Base-by-base conservation (phyloP, 2,329 filamentous ascomycete genomes). In the Rhinocladiella similis region DNA sequence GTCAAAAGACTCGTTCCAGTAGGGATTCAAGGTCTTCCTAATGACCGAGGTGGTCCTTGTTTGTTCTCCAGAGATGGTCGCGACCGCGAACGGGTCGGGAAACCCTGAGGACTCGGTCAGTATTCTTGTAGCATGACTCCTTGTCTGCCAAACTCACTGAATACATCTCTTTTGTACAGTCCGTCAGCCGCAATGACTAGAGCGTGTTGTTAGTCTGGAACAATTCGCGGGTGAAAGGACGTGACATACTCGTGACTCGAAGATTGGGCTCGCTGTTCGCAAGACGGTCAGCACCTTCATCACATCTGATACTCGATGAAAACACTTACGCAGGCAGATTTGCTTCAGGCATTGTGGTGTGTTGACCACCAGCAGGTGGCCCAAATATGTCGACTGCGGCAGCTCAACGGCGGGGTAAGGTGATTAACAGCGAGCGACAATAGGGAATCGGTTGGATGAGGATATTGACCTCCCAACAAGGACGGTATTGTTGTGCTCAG, bases 1-100 rank as follows among this genome's bases (percentile, higher is more conserved):
- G 75, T 99, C 94, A 78, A 99, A 99, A 71, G 86, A 91, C 79
- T 99, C 94, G 75, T 99, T 99, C 94, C 94, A 99, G 74, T 99
- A 99, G n/a, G 94, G 94, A 74, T 97, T 97, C 74, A 99, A 79
- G 10, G 94, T 97, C 77, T 94, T 89, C 77, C 97, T 97, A 74
- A 94, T 96, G 66, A 97, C 94, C 36, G 88, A 88, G 10, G 94
- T 99, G n/a, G 94, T 97, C 76, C 92, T 91, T 56, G 94, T 99
- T 79, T 99, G 94, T 76, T 99, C 94, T 73, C 94, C 94, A 75
- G 92, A 93, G 75, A 97, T 86, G 56, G 94, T 99, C 66, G 92
- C 93, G 64, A 99, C 94, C 45, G 94, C 93, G 72, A 99, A 99
- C 20, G 94, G 94, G 75, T 99, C 94, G 57, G 94, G 94, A 66